phyloP scores from a whole-genome alignment of 176 grass and related monocot species.

The barley (Hordeum vulgare) region MorexV3_pseudomolecules_assembly NC_058524.1:618036152-618036651 shows the following conservation, averaged over 20 bases:
- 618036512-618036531: neutral
- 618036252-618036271: neutral
- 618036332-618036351: conserved; percentile 18
- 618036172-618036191: neutral
- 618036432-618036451: conserved; percentile 61
- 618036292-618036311: neutral
- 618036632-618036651: conserved; percentile 96
- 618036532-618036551: neutral
- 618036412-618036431: conserved; percentile 74
- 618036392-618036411: conserved; percentile 91
- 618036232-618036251: neutral
- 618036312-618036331: neutral
- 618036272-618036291: neutral
- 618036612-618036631: conserved; percentile 87
- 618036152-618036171: neutral
- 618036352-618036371: conserved; percentile 58
- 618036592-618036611: conserved; percentile 90
- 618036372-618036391: conserved; percentile 87
- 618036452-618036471: conserved; percentile 46
- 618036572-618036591: conserved; percentile 82
- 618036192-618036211: neutral
- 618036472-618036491: neutral
- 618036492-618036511: neutral
- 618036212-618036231: neutral
- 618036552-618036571: conserved; percentile 35